Base-by-base conservation (phyloP, 1,284 basidiomycete genomes). In the Apiotrichum montevideense region DNA sequence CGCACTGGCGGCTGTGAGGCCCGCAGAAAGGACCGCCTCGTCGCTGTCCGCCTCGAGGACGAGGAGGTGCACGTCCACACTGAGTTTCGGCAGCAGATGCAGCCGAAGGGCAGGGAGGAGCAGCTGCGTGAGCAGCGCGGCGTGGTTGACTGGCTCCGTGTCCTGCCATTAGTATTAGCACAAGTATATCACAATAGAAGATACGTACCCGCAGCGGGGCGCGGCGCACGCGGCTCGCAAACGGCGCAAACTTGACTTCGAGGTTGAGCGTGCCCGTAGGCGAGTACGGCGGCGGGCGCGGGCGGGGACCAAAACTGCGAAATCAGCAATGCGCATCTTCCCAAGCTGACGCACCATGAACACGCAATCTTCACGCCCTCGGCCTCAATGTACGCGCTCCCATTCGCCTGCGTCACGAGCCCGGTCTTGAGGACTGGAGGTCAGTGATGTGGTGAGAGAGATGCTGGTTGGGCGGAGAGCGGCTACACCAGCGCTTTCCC, bases 231-330 rank as follows among this genome's bases (percentile, higher is more conserved):
- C 80, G 77, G 64, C 85, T 89, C 5, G 94, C 89, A 74, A 96
- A 98, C 0, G 96, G 95, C 1, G 95, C 84, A 71, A 95, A 97
- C 76, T 98, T 97, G 59, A 97, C 88, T 75, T 98, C 93, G 3
- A 98, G 89, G 61, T 93, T 97, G 56, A 98, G 77, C 57, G 84
- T 84, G 0, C 94, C 95, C 61, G 85, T 86, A 63, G 95, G 88
- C 60, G 82, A 89, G 73, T 92, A 98, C 6, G 79, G 78, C 3
- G 78, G 76, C 29, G 74, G 70, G 34, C 74, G 74, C 1, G 79
- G 94, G 55, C 93, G 84, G 8, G 95, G 96, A 0, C 95, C 95
- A 74, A 97, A 97, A 6, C 92, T 95, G 41, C 21, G 15, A n/a
- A 10, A n/a, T 13, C 37, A n/a, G n/a, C 13, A 43, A 11, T 11